A percentile compares a stretch with the other conserved stretches of the same genome.
Conservation (phyloP, 2,329 filamentous ascomycete species). For the Penicillium sp. region DNA sequence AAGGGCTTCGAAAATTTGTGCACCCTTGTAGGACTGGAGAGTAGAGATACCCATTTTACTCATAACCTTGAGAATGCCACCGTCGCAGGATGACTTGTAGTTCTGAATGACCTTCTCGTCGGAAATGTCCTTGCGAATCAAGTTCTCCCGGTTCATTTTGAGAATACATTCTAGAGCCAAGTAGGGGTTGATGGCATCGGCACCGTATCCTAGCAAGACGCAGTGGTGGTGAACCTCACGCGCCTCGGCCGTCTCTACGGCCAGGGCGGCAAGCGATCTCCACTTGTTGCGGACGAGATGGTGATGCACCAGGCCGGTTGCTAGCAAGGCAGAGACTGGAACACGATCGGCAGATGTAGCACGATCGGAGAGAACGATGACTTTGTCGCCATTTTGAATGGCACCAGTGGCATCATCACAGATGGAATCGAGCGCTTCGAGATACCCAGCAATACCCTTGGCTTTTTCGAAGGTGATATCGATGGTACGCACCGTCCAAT, state of each 20-base stretch:
- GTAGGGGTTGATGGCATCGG: conserved; percentile 91
- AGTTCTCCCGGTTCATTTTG: conserved; percentile 89
- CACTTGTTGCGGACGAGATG: conserved; percentile 94
- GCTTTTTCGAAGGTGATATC: conserved; percentile 91
- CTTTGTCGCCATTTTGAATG: conserved; percentile 77
- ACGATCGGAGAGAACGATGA: conserved; percentile 87
- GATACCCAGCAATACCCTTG: conserved; percentile 78
- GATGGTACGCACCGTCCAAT: conserved; percentile 86
- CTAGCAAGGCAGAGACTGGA: conserved; percentile 79
- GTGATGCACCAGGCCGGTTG: conserved; percentile 91
- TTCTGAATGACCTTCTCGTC: conserved; percentile 85
- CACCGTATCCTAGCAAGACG: conserved; percentile 93
- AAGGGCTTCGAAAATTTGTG: conserved; percentile 95
- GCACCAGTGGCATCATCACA: conserved; percentile 81
- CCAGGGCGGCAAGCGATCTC: conserved; percentile 81
- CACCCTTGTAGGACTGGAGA: conserved; percentile 92
- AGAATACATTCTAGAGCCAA: conserved; percentile 94
- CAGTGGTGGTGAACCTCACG: conserved; percentile 99
- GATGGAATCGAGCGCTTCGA: conserved; percentile 83
- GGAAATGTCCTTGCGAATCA: conserved; percentile 85
- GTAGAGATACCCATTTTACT: conserved; percentile 99
- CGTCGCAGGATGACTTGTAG: conserved; percentile 95
- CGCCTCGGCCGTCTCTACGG: conserved; percentile 91
- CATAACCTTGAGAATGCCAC: conserved; percentile 98
- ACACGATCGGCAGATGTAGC: conserved; percentile 80